phyloP scores from a whole-genome alignment of 305 asterid genomes.

The Coffea humblotiana region DNA sequence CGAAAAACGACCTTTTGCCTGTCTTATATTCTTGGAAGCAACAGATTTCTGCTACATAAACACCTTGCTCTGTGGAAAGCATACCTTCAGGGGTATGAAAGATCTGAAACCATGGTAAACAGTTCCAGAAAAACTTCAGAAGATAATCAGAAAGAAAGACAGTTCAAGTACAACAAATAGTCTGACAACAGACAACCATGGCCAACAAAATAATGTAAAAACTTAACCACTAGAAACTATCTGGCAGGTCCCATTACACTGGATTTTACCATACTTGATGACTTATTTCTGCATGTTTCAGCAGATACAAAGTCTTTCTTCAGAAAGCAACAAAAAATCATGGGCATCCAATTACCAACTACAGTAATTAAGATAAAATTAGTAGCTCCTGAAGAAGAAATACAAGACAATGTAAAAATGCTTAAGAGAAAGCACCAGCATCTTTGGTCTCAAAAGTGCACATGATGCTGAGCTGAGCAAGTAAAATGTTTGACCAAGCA shows the following conservation, averaged over 20 bases:
- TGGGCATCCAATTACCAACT: not conserved
- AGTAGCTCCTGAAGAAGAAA: not conserved
- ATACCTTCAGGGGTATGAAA: slow-evolving; percentile 86
- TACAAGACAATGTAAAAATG: not conserved
- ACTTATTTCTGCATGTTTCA: not conserved
- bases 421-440: not conserved
- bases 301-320: not conserved
- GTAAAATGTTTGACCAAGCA: not conserved
- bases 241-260: not conserved
- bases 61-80: slow-evolving; percentile 95
- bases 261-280: not conserved
- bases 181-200: slow-evolving; percentile 1
- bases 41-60: slow-evolving; percentile 85
- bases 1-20: slow-evolving; percentile 92
- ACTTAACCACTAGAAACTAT: not conserved
- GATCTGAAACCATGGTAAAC: slow-evolving; percentile 49
- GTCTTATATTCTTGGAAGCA: slow-evolving; percentile 69
- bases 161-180: slow-evolving; percentile 5
- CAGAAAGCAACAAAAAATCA: slow-evolving; percentile 2
- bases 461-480: not conserved
- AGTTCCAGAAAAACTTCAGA: slow-evolving; percentile 20
- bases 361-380: not conserved
- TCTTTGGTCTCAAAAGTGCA: not conserved
- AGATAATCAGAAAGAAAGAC: not conserved
- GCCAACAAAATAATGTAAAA: not conserved